Percentiles rank a stretch among this genome's conserved stretches.
These are phyloP conservation scores for Skeletonema costatum DNA, from an alignment of 108 stramenopile genomes.

Conservation along the genomic window DNA sequence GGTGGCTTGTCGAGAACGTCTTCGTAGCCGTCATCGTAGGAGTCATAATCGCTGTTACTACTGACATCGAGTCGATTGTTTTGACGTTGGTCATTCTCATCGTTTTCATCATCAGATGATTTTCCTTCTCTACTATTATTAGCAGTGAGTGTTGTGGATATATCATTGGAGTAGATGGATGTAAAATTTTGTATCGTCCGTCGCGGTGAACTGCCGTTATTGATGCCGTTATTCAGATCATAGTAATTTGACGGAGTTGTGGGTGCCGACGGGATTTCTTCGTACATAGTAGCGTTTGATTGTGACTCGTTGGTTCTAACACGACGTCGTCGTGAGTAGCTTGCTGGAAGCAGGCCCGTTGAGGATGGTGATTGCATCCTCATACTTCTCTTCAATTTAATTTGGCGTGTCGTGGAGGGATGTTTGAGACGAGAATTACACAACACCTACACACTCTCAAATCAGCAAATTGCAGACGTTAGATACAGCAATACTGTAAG, in stretches of 20 bases:
- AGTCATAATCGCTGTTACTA: constrained; percentile 1
- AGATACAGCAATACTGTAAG: not conserved
- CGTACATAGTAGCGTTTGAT: not conserved
- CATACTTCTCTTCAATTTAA: constrained; percentile 5
- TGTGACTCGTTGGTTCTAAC: constrained; percentile 18
- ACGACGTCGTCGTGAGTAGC: constrained; percentile 40
- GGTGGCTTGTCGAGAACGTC: constrained; percentile 36
- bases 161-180: not conserved
- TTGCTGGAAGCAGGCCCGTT: constrained; percentile 32
- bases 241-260: constrained; percentile 9
- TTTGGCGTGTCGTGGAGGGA: not conserved
- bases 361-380: constrained; percentile 30
- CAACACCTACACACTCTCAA: not conserved
- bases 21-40: constrained; percentile 19
- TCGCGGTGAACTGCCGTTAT: not conserved
- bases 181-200: not conserved
- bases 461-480: not conserved
- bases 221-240: not conserved
- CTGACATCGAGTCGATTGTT: not conserved
- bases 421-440: not conserved
- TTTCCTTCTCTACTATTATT: not conserved
- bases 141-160: not conserved
- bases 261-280: not conserved
- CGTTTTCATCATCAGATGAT: constrained; percentile 29
- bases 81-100: constrained; percentile 26